Evolutionary conservation across 2,329 filamentous ascomycete species (phyloP).

Genomic region (Aspergillus puulaauensis): DNA sequence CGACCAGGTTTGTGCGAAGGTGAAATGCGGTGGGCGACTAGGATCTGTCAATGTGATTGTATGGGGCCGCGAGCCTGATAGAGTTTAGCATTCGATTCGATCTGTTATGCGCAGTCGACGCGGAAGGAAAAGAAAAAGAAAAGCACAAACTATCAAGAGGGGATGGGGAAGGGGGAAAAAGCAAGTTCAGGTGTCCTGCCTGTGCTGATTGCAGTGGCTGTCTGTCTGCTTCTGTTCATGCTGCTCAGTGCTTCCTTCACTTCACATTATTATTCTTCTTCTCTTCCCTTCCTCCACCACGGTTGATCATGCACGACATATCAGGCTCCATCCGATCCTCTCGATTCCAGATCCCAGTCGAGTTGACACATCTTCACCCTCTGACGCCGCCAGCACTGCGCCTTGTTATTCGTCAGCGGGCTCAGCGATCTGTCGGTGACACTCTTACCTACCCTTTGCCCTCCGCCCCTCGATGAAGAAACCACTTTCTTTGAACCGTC

Average conservation of each 20-base stretch:
- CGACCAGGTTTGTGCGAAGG: background rate
- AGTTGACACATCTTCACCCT: constrained; percentile 21
- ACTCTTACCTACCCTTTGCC: constrained; percentile 11
- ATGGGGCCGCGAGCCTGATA: background rate
- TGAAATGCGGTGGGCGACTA: background rate
- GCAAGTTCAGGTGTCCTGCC: background rate
- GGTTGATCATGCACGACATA: constrained; percentile 25
- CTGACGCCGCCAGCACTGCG: constrained; percentile 9
- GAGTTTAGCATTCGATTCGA: constrained; percentile 2
- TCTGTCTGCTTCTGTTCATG: background rate
- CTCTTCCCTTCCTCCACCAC: constrained; percentile 7
- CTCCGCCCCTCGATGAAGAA: constrained; percentile 10
- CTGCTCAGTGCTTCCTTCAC: background rate
- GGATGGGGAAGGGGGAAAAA: background rate
- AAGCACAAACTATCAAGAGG: background rate
- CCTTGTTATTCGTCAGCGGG: constrained; percentile 20
- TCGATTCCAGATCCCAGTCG: constrained; percentile 13
- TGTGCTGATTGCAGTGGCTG: background rate
- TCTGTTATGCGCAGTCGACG: background rate
- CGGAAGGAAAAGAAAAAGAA: background rate
- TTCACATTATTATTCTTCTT: background rate
- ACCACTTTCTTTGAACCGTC: background rate
- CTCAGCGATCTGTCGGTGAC: constrained; percentile 12
- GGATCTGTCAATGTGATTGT: constrained; percentile 6
- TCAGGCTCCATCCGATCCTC: constrained; percentile 18